These are phyloP conservation scores for Aureobasidium subglaciale DNA, from an alignment of 2,329 filamentous ascomycete species.

Conservation along the genomic window DNA sequence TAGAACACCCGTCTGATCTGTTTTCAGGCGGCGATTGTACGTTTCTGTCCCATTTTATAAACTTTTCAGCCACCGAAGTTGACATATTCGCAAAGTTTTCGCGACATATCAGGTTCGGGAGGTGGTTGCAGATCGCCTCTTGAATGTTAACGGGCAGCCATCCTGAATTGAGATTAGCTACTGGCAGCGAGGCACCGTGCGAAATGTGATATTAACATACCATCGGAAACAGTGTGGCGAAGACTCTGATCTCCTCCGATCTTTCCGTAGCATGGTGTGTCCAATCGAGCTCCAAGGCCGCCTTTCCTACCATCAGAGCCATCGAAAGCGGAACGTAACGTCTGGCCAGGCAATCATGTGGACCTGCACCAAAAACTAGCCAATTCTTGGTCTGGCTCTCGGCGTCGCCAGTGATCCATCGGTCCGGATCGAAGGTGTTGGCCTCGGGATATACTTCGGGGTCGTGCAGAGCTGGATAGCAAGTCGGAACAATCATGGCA, in stretches of 20 bases:
- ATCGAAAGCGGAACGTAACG: conserved; percentile 29
- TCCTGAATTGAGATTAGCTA: too few relatives aligned
- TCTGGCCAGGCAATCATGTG: conserved; percentile 84
- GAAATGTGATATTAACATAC: too few relatives aligned
- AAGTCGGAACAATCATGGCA: conserved; percentile 88
- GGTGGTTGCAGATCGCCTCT: too few relatives aligned
- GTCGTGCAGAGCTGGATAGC: conserved; percentile 84
- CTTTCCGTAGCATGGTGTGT: conserved; percentile 74
- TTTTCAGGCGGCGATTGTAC: too few relatives aligned
- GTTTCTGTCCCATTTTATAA: too few relatives aligned
- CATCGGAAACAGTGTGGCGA: conserved; percentile 95
- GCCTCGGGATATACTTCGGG: conserved; percentile 86
- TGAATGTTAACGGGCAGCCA: too few relatives aligned
- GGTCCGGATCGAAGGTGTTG: conserved; percentile 80
- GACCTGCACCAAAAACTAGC: conserved; percentile 91
- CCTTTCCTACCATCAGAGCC: conserved; percentile 7
- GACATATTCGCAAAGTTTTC: too few relatives aligned
- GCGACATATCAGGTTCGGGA: too few relatives aligned
- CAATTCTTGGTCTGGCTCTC: conserved; percentile 93
- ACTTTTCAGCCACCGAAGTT: too few relatives aligned
- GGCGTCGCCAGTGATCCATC: conserved; percentile 83
- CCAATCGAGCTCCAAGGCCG: conserved; percentile 70
- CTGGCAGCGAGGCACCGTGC: too few relatives aligned
- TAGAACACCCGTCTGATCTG: too few relatives aligned
- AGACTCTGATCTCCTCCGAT: conserved; percentile 95